Conservation (phyloP, 2,329 filamentous ascomycete species). For the Aspergillus novofumigatus region DNA sequence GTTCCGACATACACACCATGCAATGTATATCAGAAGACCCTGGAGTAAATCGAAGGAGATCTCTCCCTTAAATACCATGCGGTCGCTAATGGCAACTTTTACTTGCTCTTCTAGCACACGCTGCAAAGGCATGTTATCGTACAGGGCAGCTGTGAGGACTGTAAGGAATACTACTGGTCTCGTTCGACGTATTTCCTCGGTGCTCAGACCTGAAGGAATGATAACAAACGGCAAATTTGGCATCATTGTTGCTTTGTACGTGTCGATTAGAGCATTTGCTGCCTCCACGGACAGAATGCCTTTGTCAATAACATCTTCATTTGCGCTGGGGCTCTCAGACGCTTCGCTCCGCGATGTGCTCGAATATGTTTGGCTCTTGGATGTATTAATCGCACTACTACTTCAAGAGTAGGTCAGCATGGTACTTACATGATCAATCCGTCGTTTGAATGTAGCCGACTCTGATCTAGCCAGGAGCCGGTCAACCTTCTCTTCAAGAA, state of each 20-base stretch:
- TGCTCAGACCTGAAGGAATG: slow-evolving; percentile 22
- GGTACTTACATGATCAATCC: too few species aligned
- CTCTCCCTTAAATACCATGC: slow-evolving; percentile 28
- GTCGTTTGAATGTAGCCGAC: too few species aligned
- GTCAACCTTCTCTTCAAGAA: slow-evolving; percentile 26
- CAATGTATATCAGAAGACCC: slow-evolving; percentile 34
- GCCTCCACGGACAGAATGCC: slow-evolving; percentile 14
- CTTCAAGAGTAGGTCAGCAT: too few species aligned
- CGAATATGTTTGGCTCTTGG: too few species aligned
- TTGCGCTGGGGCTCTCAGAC: not conserved
- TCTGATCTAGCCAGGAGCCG: slow-evolving; percentile 4
- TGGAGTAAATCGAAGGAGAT: slow-evolving; percentile 39
- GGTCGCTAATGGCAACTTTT: slow-evolving; percentile 26
- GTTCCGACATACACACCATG: slow-evolving; percentile 23
- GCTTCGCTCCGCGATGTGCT: not conserved
- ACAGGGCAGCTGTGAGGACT: slow-evolving; percentile 30
- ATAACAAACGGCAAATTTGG: slow-evolving; percentile 38
- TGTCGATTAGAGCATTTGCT: slow-evolving; percentile 22
- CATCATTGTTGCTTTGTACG: slow-evolving; percentile 34
- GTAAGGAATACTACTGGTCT: slow-evolving; percentile 35
- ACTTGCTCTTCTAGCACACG: slow-evolving; percentile 29
- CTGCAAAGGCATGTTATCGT: slow-evolving; percentile 31
- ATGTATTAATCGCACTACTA: too few species aligned
- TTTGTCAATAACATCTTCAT: slow-evolving; percentile 16
- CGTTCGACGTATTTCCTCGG: slow-evolving; percentile 22